Conservation (phyloP, 108 stramenopile genomes). For the Aureococcus anophagefferens region DNA sequence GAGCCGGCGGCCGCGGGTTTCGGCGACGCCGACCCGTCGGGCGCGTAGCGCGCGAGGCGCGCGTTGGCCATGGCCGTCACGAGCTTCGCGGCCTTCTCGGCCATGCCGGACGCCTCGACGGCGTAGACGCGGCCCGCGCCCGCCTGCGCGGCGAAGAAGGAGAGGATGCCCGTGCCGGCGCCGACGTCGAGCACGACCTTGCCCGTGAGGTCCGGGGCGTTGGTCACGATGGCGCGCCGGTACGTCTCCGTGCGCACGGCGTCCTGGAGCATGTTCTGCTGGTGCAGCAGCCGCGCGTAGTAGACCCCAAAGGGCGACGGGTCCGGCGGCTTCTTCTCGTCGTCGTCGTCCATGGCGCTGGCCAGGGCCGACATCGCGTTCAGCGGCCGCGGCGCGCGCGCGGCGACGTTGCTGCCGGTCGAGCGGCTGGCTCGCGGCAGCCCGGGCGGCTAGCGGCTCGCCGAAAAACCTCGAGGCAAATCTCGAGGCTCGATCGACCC, state of each 20-base stretch:
- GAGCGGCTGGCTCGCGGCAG: no score
- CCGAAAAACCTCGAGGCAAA: no score
- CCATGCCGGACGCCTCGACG: constrained; percentile 49
- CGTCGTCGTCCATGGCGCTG: neutral
- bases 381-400: no score
- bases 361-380: neutral
- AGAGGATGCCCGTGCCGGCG: constrained; percentile 52
- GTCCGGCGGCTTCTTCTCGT: neutral
- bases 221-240: constrained; percentile 39
- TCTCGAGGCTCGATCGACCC: no score
- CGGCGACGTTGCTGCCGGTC: no score
- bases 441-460: no score
- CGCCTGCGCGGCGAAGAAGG: constrained; percentile 54
- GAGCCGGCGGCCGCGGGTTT: no score
- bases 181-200: constrained; percentile 58
- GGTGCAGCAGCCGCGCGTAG: constrained; percentile 36
- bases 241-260: constrained; percentile 49
- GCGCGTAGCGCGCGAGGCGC: neutral
- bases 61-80: constrained; percentile 6
- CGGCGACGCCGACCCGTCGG: constrained; percentile 1
- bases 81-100: constrained; percentile 33
- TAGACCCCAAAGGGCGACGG: constrained; percentile 19
- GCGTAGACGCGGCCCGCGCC: constrained; percentile 50
- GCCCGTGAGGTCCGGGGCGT: constrained; percentile 39
- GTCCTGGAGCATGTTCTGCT: constrained; percentile 58